phyloP scores from a whole-genome alignment of 768 basidiomycete genomes.

The Grammothele lineata region DNA sequence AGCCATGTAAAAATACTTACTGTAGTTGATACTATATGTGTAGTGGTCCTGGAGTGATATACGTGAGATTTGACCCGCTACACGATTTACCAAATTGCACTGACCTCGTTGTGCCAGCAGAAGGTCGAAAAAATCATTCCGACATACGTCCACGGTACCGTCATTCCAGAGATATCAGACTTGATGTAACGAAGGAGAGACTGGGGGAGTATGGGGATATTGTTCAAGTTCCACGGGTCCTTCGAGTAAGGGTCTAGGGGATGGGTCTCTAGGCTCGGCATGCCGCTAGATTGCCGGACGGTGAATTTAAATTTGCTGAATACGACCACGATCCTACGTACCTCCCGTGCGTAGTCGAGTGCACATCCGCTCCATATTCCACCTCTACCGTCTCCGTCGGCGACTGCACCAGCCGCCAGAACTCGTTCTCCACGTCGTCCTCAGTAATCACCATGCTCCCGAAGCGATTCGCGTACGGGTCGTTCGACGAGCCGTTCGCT shows the following conservation, averaged over 20 bases:
- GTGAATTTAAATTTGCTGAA: background rate
- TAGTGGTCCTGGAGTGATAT: conserved; percentile 76
- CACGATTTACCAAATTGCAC: conserved; percentile 17
- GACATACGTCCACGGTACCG: conserved; percentile 98
- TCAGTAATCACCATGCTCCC: conserved; percentile 72
- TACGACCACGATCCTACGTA: conserved; percentile 37
- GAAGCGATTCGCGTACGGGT: conserved; percentile 50
- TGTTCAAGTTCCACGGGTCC: conserved; percentile 97
- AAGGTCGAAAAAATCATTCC: conserved; percentile 99
- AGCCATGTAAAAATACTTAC: conserved; percentile 40
- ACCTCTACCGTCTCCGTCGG: conserved; percentile 91
- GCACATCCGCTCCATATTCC: conserved; percentile 99
- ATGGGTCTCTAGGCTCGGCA: conserved; percentile 93
- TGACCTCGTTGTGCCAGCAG: conserved; percentile 99
- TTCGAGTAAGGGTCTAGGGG: conserved; percentile 82
- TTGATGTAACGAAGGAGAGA: conserved; percentile 96
- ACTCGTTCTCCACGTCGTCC: conserved; percentile 89
- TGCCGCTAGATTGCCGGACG: conserved; percentile 54
- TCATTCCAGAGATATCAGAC: conserved; percentile 99
- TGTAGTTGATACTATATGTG: conserved; percentile 93
- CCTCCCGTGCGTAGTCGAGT: conserved; percentile 97
- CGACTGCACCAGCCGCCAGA: conserved; percentile 94
- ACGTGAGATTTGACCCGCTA: conserved; percentile 12
- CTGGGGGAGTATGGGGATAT: conserved; percentile 88
- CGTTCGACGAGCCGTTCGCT: conserved; percentile 16